Conservation (phyloP, 768 basidiomycete genomes). For the Myochromella boudieri region DNA sequence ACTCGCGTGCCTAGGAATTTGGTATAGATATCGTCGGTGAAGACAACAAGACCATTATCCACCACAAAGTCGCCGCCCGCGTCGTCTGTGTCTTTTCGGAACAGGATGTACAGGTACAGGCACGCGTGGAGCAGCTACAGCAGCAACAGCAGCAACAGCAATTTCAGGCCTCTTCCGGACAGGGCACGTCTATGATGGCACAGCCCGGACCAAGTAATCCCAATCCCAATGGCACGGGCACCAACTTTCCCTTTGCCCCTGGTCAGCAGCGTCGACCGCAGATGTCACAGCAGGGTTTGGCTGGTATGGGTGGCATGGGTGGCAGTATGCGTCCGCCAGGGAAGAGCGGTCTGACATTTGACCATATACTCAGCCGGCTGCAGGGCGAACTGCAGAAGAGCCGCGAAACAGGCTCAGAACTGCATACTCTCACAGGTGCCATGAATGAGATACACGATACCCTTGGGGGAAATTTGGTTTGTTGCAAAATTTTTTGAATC, state of each 20-base stretch:
- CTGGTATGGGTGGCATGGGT: constrained; percentile 77
- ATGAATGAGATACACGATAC: constrained; percentile 95
- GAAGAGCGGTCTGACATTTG: constrained; percentile 87
- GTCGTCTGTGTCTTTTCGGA: constrained; percentile 87
- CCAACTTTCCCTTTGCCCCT: constrained; percentile 28
- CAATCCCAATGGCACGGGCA: constrained; percentile 17
- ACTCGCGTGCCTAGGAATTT: constrained; percentile 69
- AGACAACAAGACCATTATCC: constrained; percentile 96
- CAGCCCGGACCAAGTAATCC: constrained; percentile 15
- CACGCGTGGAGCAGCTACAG: constrained; percentile 69
- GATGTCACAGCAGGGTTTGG: constrained; percentile 57
- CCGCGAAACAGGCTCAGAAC: constrained; percentile 87
- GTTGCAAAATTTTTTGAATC: constrained; percentile 25
- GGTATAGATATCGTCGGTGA: constrained; percentile 99
- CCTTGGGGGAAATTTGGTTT: constrained; percentile 76
- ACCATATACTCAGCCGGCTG: constrained; percentile 84
- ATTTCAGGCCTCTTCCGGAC: constrained; percentile 25
- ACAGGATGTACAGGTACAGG: constrained; percentile 78
- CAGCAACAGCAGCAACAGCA: constrained; percentile 47
- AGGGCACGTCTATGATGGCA: constrained; percentile 10
- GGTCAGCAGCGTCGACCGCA: constrained; percentile 54
- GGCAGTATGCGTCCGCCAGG: constrained; percentile 70
- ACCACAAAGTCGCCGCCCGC: constrained; percentile 97
- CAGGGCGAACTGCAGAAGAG: constrained; percentile 96
- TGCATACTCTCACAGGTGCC: constrained; percentile 70